A percentile compares a stretch with the other conserved stretches of the same genome.
Conservation (phyloP, 2,329 filamentous ascomycete genomes). For the Penicillium occitanis region DNA sequence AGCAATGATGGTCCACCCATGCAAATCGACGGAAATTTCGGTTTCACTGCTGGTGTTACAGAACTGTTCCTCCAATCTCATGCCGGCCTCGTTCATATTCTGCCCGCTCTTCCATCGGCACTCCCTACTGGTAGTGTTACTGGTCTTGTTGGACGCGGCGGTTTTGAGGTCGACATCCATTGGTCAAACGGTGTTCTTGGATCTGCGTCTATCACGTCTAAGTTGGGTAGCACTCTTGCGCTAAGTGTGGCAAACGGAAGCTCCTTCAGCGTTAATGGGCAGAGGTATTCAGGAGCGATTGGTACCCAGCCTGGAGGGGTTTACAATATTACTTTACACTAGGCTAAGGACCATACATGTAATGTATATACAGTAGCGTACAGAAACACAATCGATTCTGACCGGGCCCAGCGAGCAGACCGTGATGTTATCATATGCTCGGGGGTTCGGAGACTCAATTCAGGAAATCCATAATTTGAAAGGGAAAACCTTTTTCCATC, state of each 20-base stretch:
- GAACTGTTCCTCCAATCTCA: slow-evolving; percentile 47
- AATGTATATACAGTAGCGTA: not conserved
- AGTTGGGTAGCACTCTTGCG: not conserved
- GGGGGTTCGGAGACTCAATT: not conserved
- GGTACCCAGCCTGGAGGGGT: not conserved
- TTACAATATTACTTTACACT: not conserved
- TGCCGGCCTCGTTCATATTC: slow-evolving; percentile 33
- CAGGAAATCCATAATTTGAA: no score
- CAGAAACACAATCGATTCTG: not conserved
- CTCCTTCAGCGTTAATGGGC: not conserved
- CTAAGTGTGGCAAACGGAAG: not conserved
- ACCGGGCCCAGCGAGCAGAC: not conserved
- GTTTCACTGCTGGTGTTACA: slow-evolving; percentile 44
- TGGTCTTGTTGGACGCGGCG: slow-evolving; percentile 37
- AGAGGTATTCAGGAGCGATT: not conserved
- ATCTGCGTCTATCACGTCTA: not conserved
- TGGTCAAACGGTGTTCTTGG: slow-evolving; percentile 29
- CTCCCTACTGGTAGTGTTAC: slow-evolving; percentile 34
- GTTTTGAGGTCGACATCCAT: slow-evolving; percentile 36
- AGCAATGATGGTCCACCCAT: slow-evolving; percentile 39
- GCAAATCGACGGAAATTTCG: slow-evolving; percentile 53
- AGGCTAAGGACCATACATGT: not conserved
- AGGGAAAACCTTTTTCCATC: no score
- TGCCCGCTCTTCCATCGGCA: slow-evolving; percentile 37
- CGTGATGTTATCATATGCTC: not conserved